Conservation (phyloP, 1,284 basidiomycete genomes). For the Cystobasidium sp. region DNA sequence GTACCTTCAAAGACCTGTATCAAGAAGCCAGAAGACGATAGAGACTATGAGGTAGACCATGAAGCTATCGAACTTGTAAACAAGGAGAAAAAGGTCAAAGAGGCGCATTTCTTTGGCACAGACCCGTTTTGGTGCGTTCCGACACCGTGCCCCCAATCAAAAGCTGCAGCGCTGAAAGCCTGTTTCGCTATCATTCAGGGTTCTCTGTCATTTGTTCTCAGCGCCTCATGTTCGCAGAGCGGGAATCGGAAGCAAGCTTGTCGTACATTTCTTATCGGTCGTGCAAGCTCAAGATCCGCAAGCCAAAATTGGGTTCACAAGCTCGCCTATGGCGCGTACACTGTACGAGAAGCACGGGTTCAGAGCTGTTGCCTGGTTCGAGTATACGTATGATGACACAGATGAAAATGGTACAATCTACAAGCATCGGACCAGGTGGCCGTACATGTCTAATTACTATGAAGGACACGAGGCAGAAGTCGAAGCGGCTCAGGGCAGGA, state of each 20-base stretch:
- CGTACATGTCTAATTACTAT: conserved; percentile 27
- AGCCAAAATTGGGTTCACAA: conserved; percentile 19
- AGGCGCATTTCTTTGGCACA: not conserved
- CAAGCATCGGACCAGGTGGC: conserved; percentile 8
- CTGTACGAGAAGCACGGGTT: conserved; percentile 29
- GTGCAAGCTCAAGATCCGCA: conserved; percentile 2
- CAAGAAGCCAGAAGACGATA: not conserved
- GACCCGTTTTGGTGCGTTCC: conserved; percentile 4
- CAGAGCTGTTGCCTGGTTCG: conserved; percentile 18
- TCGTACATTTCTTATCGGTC: not conserved
- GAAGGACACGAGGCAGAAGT: not conserved
- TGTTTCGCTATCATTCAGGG: not conserved
- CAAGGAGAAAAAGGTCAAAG: conserved; percentile 4
- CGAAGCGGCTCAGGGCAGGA: not conserved
- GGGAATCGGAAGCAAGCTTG: conserved; percentile 2
- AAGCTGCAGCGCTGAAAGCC: not conserved
- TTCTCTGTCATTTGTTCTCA: conserved; percentile 7
- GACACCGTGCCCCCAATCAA: not conserved
- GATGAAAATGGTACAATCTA: conserved; percentile 2
- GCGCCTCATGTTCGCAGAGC: not conserved
- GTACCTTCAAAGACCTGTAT: not conserved
- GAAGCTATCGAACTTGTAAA: not conserved
- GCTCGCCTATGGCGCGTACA: conserved; percentile 8
- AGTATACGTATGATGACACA: conserved; percentile 16
- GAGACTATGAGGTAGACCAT: conserved; percentile 2